Evolutionary conservation across 768 basidiomycete species (phyloP).

Genomic region (Russula griseocarnosa): DNA sequence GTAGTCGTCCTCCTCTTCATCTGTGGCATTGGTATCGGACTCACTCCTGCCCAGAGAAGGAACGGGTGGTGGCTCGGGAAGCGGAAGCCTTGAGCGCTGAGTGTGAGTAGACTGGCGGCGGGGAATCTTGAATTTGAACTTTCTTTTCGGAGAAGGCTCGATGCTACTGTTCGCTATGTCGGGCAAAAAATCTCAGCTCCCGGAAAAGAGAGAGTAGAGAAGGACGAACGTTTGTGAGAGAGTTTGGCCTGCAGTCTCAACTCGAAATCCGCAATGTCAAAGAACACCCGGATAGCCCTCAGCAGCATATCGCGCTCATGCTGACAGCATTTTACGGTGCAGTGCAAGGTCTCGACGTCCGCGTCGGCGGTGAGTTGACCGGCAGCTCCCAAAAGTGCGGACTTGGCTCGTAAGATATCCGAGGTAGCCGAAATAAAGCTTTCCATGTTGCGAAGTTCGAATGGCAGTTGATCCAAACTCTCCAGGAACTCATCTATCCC

Average conservation of each 20-base stretch:
- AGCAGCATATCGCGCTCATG: slow-evolving; percentile 14
- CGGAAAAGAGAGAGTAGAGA: background rate
- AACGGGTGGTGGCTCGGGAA: background rate
- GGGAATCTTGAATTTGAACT: slow-evolving; percentile 11
- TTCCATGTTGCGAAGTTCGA: slow-evolving; percentile 13
- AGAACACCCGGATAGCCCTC: slow-evolving; percentile 17
- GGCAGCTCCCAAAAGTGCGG: slow-evolving; percentile 4
- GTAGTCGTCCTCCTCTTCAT: slow-evolving; percentile 18
- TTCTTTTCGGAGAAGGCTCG: slow-evolving; percentile 13
- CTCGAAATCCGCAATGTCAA: slow-evolving; percentile 19
- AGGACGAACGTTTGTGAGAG: slow-evolving; percentile 12
- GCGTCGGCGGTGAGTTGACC: background rate
- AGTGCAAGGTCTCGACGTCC: background rate
- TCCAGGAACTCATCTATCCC: slow-evolving; percentile 22
- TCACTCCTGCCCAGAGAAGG: background rate
- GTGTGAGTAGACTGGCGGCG: slow-evolving; percentile 6
- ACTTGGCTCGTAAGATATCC: slow-evolving; percentile 8
- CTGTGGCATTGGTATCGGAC: background rate
- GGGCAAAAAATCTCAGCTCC: background rate
- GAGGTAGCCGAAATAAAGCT: slow-evolving; percentile 14
- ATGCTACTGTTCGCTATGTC: background rate
- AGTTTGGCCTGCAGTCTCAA: slow-evolving; percentile 12
- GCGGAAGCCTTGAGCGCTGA: slow-evolving; percentile 1
- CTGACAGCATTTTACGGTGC: slow-evolving; percentile 10
- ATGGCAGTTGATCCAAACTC: slow-evolving; percentile 5